Evolutionary conservation across 768 basidiomycete species (phyloP).

Genomic region (Baorangia bicolor): DNA sequence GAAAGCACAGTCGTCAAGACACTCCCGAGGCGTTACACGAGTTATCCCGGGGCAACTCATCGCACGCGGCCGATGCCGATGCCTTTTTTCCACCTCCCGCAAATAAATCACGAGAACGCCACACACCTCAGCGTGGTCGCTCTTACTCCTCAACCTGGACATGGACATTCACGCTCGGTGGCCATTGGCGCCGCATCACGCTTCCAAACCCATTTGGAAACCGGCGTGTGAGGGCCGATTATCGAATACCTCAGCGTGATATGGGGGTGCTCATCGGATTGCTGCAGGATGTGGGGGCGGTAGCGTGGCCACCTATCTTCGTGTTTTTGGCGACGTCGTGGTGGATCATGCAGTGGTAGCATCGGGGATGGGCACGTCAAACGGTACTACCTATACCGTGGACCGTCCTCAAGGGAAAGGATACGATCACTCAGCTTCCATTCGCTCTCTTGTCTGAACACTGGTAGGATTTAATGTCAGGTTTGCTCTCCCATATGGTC

Average conservation of each 20-base stretch:
- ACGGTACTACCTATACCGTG: neutral
- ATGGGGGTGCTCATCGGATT: conserved; percentile 32
- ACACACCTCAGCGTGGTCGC: conserved; percentile 9
- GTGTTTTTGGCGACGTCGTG: conserved; percentile 34
- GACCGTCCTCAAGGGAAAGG: neutral
- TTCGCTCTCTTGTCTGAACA: neutral
- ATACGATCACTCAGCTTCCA: neutral
- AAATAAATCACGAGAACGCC: conserved; percentile 10
- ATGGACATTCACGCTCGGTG: conserved; percentile 27
- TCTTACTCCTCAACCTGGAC: conserved; percentile 17
- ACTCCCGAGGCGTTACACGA: conserved; percentile 10
- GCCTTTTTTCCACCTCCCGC: conserved; percentile 19
- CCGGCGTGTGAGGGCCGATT: conserved; percentile 3
- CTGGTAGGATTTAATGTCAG: neutral
- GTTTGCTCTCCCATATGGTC: neutral
- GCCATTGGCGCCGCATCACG: conserved; percentile 24
- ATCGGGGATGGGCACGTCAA: neutral
- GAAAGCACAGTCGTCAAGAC: conserved; percentile 7
- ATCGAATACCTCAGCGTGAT: conserved; percentile 13
- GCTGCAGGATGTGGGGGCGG: conserved; percentile 29
- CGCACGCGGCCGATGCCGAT: conserved; percentile 5
- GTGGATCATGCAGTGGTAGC: conserved; percentile 32
- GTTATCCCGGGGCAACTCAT: conserved; percentile 3
- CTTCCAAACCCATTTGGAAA: conserved; percentile 20
- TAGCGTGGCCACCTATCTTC: conserved; percentile 38